Evolutionary conservation across 805 yeast genomes (phyloP).

Genomic region (Grigorovia humatica): DNA sequence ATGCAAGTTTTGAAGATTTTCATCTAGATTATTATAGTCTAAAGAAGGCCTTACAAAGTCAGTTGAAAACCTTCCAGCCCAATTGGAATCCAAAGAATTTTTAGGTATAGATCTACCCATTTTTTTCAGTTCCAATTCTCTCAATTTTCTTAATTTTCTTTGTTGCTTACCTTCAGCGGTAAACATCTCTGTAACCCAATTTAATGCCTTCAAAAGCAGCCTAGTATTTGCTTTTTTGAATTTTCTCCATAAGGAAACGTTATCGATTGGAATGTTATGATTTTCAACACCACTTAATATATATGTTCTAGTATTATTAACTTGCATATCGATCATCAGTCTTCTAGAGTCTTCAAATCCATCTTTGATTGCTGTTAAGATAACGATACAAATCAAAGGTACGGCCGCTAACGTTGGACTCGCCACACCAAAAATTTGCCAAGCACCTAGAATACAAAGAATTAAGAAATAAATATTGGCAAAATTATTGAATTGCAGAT

Average conservation of each 20-base stretch:
- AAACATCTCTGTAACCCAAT: constrained; percentile 19
- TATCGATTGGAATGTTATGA: constrained; percentile 52
- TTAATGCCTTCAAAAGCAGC: constrained; percentile 18
- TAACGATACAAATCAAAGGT: constrained; percentile 69
- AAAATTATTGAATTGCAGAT: constrained; percentile 72
- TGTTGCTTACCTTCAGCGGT: constrained; percentile 30
- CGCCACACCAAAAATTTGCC: constrained; percentile 71
- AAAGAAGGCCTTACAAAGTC: constrained; percentile 20
- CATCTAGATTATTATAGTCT: constrained; percentile 31
- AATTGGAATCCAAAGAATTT: constrained; percentile 31
- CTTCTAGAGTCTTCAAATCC: constrained; percentile 77
- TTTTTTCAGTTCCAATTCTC: constrained; percentile 4
- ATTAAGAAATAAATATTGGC: constrained; percentile 84
- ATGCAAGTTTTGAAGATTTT: constrained; percentile 39
- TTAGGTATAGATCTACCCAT: constrained; percentile 22
- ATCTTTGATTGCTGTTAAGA: constrained; percentile 66
- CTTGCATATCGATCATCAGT: constrained; percentile 59
- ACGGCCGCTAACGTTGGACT: constrained; percentile 66
- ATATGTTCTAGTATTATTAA: constrained; percentile 66
- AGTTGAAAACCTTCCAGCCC: constrained; percentile 23
- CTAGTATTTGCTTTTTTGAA: constrained; percentile 46
- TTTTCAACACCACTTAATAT: constrained; percentile 47
- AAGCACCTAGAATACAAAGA: constrained; percentile 68
- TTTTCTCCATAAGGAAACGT: constrained; percentile 57
- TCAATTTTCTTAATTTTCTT: constrained; percentile 12